Conservation (phyloP, 495 filamentous ascomycete species). For the Neurospora sp. region DNA sequence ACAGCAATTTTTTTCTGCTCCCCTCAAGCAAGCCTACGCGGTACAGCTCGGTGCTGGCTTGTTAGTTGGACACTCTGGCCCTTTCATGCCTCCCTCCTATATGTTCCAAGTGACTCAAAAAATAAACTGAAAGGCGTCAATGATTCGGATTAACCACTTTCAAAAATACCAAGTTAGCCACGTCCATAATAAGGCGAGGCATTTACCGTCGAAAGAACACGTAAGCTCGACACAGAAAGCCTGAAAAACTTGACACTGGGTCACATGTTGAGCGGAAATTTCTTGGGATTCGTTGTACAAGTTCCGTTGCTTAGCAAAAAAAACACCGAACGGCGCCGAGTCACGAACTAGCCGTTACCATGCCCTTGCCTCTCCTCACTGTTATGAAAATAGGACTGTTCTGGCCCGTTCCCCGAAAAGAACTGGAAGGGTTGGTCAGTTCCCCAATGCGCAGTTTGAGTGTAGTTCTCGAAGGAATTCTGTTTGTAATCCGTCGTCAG, state of each 20-base stretch:
- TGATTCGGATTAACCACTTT: not conserved
- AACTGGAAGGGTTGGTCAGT: conserved; percentile 37
- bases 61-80: not conserved
- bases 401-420: conserved; percentile 31
- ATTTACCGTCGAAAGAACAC: not conserved
- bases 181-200: not conserved
- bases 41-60: not conserved
- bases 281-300: not conserved
- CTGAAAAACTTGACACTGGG: not conserved
- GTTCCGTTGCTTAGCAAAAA: not conserved
- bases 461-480: conserved; percentile 40
- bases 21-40: not conserved
- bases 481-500: conserved; percentile 9
- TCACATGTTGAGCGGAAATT: not conserved
- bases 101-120: not conserved
- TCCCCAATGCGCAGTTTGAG: conserved; percentile 37
- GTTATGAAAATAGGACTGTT: conserved; percentile 17
- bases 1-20: not conserved
- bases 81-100: not conserved
- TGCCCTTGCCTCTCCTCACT: conserved; percentile 2
- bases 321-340: not conserved
- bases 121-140: not conserved
- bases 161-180: not conserved
- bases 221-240: not conserved
- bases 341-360: not conserved